Percentiles rank a stretch among this genome's conserved stretches.
phyloP scores from a whole-genome alignment of 1,139 yeast species.

The Zygosaccharomyces pseudobailii region DNA sequence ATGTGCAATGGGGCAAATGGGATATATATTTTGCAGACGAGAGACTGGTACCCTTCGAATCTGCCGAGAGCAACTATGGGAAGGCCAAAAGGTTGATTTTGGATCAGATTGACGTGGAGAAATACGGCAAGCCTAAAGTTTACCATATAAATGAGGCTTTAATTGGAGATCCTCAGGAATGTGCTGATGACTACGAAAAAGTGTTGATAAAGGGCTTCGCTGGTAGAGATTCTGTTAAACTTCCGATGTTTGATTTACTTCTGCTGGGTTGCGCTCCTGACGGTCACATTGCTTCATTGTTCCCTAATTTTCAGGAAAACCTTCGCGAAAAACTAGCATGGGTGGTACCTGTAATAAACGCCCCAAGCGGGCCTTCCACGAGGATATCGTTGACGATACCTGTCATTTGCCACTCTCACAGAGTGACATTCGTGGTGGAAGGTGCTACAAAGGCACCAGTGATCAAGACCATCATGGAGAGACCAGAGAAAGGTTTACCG shows the following conservation, averaged over 20 bases:
- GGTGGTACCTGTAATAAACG: constrained; percentile 91
- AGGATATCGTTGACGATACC: constrained; percentile 93
- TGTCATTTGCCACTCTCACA: constrained; percentile 87
- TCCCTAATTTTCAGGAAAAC: constrained; percentile 81
- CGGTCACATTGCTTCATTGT: constrained; percentile 93
- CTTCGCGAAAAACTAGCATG: constrained; percentile 90
- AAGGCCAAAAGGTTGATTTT: constrained; percentile 77
- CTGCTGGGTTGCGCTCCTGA: constrained; percentile 97
- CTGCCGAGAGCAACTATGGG: constrained; percentile 85
- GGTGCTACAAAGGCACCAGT: constrained; percentile 95
- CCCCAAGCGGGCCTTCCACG: constrained; percentile 84
- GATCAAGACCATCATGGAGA: constrained; percentile 87
- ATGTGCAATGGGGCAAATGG: constrained; percentile 91
- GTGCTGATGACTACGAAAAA: constrained; percentile 91
- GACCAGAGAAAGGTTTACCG: constrained; percentile 96
- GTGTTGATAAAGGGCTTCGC: constrained; percentile 84
- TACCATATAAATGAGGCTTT: constrained; percentile 77
- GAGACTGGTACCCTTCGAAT: constrained; percentile 83
- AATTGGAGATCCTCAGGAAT: constrained; percentile 82
- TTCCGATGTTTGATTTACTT: constrained; percentile 89
- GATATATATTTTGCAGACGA: constrained; percentile 96
- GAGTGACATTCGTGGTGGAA: constrained; percentile 92
- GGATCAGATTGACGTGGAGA: constrained; percentile 52
- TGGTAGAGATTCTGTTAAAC: constrained; percentile 90
- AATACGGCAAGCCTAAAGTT: constrained; percentile 57